A percentile compares a stretch with the other conserved stretches of the same genome.
Conservation (phyloP, 2,329 filamentous ascomycete species). For the Tolypocladium ophioglossoides region DNA sequence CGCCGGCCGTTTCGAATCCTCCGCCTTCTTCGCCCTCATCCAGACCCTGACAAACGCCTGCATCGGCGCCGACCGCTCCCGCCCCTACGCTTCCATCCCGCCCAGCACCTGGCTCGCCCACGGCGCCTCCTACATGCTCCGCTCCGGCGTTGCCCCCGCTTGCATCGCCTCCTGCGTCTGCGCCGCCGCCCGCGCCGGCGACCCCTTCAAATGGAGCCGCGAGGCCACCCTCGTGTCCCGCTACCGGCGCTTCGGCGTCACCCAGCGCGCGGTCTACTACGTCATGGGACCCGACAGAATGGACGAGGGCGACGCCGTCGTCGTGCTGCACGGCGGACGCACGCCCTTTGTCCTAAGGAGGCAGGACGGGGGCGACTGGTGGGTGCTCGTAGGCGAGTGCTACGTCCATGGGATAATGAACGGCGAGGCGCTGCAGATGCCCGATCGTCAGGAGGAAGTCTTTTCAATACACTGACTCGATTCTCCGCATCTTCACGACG, state of each 20-base stretch:
- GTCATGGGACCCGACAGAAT: conserved; percentile 22
- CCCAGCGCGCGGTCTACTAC: conserved; percentile 15
- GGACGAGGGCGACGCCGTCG: conserved; percentile 18
- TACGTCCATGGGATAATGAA: conserved; percentile 27
- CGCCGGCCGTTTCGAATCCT: conserved; percentile 4
- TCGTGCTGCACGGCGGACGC: conserved; percentile 20
- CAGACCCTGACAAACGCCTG: conserved; percentile 24
- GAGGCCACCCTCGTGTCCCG: conserved; percentile 23
- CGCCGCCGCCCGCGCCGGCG: conserved; percentile 14
- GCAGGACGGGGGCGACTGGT: conserved; percentile 6
- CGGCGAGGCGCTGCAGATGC: conserved; percentile 17
- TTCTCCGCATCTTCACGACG: no score
- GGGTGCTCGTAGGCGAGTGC: conserved; percentile 23
- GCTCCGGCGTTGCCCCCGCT: conserved; percentile 5
- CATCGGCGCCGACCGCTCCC: conserved; percentile 15
- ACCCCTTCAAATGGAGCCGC: conserved; percentile 23
- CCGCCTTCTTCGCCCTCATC: conserved; percentile 20
- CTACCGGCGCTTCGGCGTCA: conserved; percentile 21
- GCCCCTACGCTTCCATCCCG: conserved; percentile 13
- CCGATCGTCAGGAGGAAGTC: conserved; percentile 14
- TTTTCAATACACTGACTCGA: conserved; percentile 16
- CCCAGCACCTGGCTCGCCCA: conserved; percentile 17
- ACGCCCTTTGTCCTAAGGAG: conserved; percentile 20
- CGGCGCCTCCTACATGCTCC: conserved; percentile 21
- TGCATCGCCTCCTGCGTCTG: conserved; percentile 12